These are phyloP conservation scores for Teratosphaeria gauchensis DNA, from an alignment of 2,329 filamentous ascomycete species.

Conservation along the genomic window DNA sequence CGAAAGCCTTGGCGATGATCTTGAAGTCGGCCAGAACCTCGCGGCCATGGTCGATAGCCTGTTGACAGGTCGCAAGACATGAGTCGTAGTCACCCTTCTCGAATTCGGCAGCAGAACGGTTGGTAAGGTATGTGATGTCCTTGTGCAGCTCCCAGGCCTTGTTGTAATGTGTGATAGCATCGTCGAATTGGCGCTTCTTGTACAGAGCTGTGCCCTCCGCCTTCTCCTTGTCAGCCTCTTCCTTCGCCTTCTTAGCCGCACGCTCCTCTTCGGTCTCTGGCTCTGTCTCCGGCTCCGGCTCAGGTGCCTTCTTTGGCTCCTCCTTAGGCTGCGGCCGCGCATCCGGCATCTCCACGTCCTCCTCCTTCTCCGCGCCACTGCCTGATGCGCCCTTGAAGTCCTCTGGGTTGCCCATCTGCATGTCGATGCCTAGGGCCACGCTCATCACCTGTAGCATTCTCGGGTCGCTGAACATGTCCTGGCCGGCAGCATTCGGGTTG, in stretches of 20 bases:
- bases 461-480: constrained; percentile 71
- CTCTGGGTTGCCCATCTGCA: constrained; percentile 48
- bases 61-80: constrained; percentile 74
- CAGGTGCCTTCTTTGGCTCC: constrained; percentile 49
- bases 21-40: constrained; percentile 93
- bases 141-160: constrained; percentile 93
- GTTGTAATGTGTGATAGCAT: constrained; percentile 85
- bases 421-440: constrained; percentile 86
- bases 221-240: constrained; percentile 89
- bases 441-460: constrained; percentile 90
- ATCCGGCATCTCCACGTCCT: constrained; percentile 70
- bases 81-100: constrained; percentile 93
- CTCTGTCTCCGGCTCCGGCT: constrained; percentile 56
- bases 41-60: constrained; percentile 84
- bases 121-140: constrained; percentile 97
- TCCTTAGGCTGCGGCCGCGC: constrained; percentile 51
- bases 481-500: constrained; percentile 69
- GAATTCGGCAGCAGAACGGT: constrained; percentile 85
- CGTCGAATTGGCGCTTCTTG: constrained; percentile 96
- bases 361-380: constrained; percentile 43
- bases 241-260: constrained; percentile 83
- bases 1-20: constrained; percentile 93
- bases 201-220: constrained; percentile 86
- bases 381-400: constrained; percentile 46
- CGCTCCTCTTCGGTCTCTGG: constrained; percentile 71